Evolutionary conservation across 106 monocot species (phyloP), one percentile per base, ranked within the genome.

Genomic region (Dendrobium catenatum): DNA sequence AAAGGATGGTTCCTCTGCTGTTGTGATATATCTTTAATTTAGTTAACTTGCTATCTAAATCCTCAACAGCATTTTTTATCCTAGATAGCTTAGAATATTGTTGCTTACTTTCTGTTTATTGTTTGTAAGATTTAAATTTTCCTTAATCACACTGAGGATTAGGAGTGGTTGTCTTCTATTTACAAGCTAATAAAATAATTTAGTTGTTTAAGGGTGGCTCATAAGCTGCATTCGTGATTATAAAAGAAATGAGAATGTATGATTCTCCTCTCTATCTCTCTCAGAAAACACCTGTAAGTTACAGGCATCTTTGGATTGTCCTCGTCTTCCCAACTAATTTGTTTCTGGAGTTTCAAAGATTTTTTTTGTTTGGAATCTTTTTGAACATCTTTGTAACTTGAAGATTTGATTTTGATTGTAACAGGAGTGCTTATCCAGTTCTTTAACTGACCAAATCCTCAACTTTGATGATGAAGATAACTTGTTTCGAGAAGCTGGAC

Each of bases 351-450:
- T 37, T 37, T 37, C 37, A 37, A 37, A 37, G 37, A 37, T 37
- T 37, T 37, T 37, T 37, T 37, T 37, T 37, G 1, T 37, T 37
- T 37, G 37, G 37, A 3, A 3, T 37, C 0, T 42, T 73, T 41
- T 41, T 40, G 17, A 37, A 40, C 9, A 42, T 3, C 0, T 40
- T 73, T 42, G 18, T 47, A 22, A 75, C 20, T 79, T 74, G 40
- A 8, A 59, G 13, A 26, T 29, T 77, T 73, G 7, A 40, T 55
- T 19, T 77, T 78, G 7, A 40, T 43, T 66, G 61, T 55, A 31
- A 78, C 84, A 94, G 91, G 95, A 93, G 42, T 86, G 73, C 49
- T 80, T 88, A 56, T 91, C 88, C 4, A 88, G 87, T 78, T 87
- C 91, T 9, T 80, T 92, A 29, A 82, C 85, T 10, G 81, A 82